A percentile compares a stretch with the other conserved stretches of the same genome.
These are phyloP conservation scores for Musa troglodytarum DNA, from an alignment of 176 grass and related monocot species.

Conservation along the genomic window DNA sequence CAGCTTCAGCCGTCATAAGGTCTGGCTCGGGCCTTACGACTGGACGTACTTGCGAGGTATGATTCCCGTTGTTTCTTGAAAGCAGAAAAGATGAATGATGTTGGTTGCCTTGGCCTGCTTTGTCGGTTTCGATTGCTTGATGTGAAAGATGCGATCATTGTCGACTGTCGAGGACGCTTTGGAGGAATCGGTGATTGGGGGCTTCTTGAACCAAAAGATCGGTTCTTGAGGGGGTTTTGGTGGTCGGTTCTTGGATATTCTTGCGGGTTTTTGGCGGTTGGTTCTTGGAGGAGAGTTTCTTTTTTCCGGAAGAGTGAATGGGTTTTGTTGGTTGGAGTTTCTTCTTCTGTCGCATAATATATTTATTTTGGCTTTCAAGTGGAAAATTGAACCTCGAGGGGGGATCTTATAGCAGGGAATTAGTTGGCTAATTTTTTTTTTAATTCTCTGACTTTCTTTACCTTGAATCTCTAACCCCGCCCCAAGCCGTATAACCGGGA, in stretches of 20 bases:
- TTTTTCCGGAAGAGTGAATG: neutral
- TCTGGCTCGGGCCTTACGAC: conserved; percentile 67
- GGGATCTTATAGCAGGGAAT: neutral
- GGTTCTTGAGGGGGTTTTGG: neutral
- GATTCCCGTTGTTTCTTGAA: neutral
- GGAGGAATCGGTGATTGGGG: neutral
- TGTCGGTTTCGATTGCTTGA: conserved; percentile 8
- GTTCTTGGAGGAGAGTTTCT: neutral
- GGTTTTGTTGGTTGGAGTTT: conserved; percentile 11
- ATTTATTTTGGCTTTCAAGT: neutral
- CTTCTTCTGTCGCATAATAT: neutral
- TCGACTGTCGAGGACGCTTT: neutral
- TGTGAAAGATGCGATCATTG: neutral
- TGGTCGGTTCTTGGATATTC: neutral
- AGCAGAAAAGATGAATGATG: neutral
- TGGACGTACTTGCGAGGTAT: conserved; percentile 89
- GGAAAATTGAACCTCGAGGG: neutral
- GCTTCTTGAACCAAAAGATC: too few relatives aligned
- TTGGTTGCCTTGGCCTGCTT: neutral
- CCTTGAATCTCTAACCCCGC: neutral
- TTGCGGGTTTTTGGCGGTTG: neutral
- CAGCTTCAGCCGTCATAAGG: conserved; percentile 47
- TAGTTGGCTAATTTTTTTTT: neutral
- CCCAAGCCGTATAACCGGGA: neutral
- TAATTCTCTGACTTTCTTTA: neutral